Evolutionary conservation across 2,329 filamentous ascomycete genomes (phyloP).

Genomic region (Graphiopsis chlorocephala): DNA sequence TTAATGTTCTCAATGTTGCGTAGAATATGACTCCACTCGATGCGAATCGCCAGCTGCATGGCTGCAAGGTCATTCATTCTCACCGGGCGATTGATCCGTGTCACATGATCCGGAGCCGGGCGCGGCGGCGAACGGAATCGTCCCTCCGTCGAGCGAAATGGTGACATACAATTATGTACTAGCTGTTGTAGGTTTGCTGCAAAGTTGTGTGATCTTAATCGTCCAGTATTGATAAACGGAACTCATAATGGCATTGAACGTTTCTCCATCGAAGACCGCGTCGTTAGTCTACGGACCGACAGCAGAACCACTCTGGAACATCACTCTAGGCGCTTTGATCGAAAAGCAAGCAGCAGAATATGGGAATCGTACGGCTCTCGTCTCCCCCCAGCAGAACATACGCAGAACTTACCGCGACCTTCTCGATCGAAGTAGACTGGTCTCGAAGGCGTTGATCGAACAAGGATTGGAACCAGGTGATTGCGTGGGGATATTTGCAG

Average conservation of each 20-base stretch:
- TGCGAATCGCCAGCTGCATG: neutral
- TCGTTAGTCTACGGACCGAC: neutral
- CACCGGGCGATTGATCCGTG: neutral
- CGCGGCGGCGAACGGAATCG: neutral
- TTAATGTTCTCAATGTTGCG: neutral
- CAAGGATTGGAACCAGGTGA: neutral
- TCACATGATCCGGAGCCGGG: neutral
- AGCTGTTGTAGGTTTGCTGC: neutral
- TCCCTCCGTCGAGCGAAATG: neutral
- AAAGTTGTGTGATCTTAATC: neutral
- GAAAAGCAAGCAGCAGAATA: neutral
- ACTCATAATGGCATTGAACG: neutral
- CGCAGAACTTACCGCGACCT: neutral
- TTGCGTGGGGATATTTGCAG: neutral
- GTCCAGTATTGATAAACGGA: neutral
- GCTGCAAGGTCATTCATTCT: neutral
- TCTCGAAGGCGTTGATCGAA: neutral
- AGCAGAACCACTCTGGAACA: neutral
- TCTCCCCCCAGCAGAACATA: neutral
- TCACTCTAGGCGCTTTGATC: neutral
- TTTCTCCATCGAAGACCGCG: neutral
- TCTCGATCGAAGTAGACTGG: neutral
- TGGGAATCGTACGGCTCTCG: neutral
- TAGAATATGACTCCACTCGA: neutral
- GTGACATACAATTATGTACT: neutral